These are phyloP conservation scores for Mycosarcoma mackinlayi DNA, from an alignment of 1,284 basidiomycete species.

Conservation along the genomic window DNA sequence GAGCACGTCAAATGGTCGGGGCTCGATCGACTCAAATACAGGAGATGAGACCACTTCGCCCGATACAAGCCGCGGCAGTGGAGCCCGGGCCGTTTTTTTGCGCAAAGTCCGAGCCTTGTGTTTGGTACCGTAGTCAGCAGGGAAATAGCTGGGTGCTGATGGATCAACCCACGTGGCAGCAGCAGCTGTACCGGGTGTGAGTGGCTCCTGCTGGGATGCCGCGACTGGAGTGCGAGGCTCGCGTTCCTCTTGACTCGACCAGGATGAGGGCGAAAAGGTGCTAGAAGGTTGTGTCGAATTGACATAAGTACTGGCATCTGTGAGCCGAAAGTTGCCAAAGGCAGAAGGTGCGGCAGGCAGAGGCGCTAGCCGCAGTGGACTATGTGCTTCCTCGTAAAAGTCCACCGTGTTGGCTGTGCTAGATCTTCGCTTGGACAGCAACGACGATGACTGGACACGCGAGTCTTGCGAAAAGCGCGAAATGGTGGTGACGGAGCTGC, in stretches of 20 bases:
- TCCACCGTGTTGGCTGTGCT: slow-evolving; percentile 13
- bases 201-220: slow-evolving; percentile 4
- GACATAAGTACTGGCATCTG: slow-evolving; percentile 5
- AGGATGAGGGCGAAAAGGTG: slow-evolving; percentile 6
- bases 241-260: slow-evolving; percentile 28
- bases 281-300: background rate
- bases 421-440: slow-evolving; percentile 31
- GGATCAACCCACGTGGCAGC: slow-evolving; percentile 51
- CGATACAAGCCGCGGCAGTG: slow-evolving; percentile 23
- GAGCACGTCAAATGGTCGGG: background rate
- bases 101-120: slow-evolving; percentile 8
- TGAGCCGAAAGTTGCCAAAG: slow-evolving; percentile 36
- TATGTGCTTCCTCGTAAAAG: slow-evolving; percentile 17
- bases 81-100: slow-evolving; percentile 26
- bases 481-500: slow-evolving; percentile 17
- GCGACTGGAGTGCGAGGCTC: slow-evolving; percentile 27
- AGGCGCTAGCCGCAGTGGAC: slow-evolving; percentile 20
- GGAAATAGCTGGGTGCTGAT: slow-evolving; percentile 42
- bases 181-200: slow-evolving; percentile 45
- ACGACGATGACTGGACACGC: slow-evolving; percentile 18
- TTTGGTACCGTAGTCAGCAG: slow-evolving; percentile 15
- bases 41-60: slow-evolving; percentile 30
- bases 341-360: slow-evolving; percentile 28
- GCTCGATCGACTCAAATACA: slow-evolving; percentile 1
- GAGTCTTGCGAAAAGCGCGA: slow-evolving; percentile 38